Percentiles rank a stretch among this genome's conserved stretches.
These are phyloP conservation scores for Zanthoxylum bungeanum DNA, from an alignment of 345 rosid genomes.

Conservation along the genomic window DNA sequence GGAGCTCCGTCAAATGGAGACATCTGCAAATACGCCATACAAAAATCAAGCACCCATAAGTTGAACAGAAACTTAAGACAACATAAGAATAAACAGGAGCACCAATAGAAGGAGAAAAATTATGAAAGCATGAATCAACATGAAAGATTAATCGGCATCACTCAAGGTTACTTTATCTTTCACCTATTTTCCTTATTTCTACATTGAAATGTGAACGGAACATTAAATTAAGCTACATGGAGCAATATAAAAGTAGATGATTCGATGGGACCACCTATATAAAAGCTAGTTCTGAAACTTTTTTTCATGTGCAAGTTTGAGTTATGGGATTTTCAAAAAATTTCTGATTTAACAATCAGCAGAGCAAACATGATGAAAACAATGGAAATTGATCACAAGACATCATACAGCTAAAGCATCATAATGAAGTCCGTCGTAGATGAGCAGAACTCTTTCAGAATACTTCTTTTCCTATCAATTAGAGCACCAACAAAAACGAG, in stretches of 20 bases:
- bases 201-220: background rate
- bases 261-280: background rate
- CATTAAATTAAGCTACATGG: background rate
- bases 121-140: background rate
- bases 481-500: background rate
- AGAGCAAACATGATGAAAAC: background rate
- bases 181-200: background rate
- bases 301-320: background rate
- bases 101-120: background rate
- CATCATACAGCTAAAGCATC: slow-evolving; percentile 86
- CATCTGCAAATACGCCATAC: slow-evolving; percentile 32
- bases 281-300: background rate
- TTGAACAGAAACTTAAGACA: background rate
- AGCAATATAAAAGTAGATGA: background rate
- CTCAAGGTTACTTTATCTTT: background rate
- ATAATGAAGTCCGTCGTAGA: slow-evolving; percentile 94
- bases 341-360: background rate
- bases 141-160: background rate
- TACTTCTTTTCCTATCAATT: slow-evolving; percentile 59
- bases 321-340: background rate
- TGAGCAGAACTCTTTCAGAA: slow-evolving; percentile 79
- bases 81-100: background rate
- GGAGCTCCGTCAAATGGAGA: slow-evolving; percentile 84
- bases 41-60: slow-evolving; percentile 6
- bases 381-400: slow-evolving; percentile 10